Evolutionary conservation across 2,329 filamentous ascomycete genomes (phyloP).

Genomic region (Orbilia oligospora): DNA sequence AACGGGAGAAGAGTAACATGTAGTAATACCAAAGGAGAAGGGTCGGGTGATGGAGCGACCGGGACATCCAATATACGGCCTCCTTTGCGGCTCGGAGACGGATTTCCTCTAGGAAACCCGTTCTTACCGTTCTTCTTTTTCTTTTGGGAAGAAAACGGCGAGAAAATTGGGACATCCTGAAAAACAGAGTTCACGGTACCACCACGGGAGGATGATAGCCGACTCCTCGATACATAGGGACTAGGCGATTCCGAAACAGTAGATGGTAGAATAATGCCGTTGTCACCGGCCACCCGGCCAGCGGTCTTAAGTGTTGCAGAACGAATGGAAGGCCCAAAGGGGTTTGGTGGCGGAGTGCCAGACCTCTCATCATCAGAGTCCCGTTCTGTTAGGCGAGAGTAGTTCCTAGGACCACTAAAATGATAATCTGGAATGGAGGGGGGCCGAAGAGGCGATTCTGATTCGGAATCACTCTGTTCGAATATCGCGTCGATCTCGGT

Average conservation of each 20-base stretch:
- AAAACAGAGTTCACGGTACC: constrained; percentile 29
- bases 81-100: constrained; percentile 48
- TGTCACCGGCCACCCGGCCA: constrained; percentile 49
- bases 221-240: constrained; percentile 39
- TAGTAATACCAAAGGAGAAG: constrained; percentile 79
- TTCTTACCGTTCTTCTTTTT: constrained; percentile 41
- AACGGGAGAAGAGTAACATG: constrained; percentile 83
- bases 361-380: constrained; percentile 49
- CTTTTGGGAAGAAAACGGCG: constrained; percentile 52
- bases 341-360: constrained; percentile 52
- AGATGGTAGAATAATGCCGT: constrained; percentile 35
- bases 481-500: constrained; percentile 60
- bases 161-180: constrained; percentile 44
- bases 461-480: constrained; percentile 54
- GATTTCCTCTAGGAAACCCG: constrained; percentile 36
- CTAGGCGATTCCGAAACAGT: constrained; percentile 51
- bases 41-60: constrained; percentile 65
- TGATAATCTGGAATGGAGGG: constrained; percentile 56
- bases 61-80: constrained; percentile 36
- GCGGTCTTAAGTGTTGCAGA: constrained; percentile 56
- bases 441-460: constrained; percentile 44
- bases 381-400: constrained; percentile 36
- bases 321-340: constrained; percentile 50
- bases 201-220: constrained; percentile 42
- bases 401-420: constrained; percentile 50